These are phyloP conservation scores for Phytophthora melonis DNA, from an alignment of 352 stramenopile species.

Conservation along the genomic window DNA sequence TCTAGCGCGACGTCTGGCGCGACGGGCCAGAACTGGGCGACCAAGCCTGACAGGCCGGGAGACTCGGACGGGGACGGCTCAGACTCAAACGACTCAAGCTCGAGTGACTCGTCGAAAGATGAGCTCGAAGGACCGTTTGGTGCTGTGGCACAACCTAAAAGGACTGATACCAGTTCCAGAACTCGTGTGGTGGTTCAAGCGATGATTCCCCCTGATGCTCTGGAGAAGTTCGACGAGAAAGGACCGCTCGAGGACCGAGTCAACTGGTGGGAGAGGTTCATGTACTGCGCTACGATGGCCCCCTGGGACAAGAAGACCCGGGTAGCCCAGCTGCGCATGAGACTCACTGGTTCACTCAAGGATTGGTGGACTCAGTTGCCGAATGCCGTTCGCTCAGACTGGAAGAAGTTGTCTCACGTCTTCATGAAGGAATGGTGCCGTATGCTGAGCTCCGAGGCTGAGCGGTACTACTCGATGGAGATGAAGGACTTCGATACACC, in stretches of 20 bases:
- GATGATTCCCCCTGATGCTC: not conserved
- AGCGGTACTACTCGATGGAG: not conserved
- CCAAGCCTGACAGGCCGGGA: no score
- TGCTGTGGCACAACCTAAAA: not conserved
- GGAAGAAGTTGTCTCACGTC: not conserved
- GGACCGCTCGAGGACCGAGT: not conserved
- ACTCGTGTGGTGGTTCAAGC: not conserved
- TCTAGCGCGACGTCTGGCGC: no score
- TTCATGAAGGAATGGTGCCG: not conserved
- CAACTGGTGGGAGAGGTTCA: constrained; percentile 12
- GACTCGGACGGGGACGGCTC: no score
- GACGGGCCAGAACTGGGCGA: no score
- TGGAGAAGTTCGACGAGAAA: not conserved
- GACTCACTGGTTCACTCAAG: not conserved
- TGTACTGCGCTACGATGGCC: constrained; percentile 6
- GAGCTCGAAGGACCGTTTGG: not conserved
- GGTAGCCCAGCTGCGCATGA: not conserved
- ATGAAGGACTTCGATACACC: not conserved
- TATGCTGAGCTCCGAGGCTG: not conserved
- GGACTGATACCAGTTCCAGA: not conserved
- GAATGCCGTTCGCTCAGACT: not conserved
- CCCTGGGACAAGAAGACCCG: not conserved
- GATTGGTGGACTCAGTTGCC: not conserved
- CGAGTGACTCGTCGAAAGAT: not conserved
- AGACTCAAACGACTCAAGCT: not conserved